Conservation (phyloP, 192 early-diverging fungal genomes). For the Chytriomyces sp. region DNA sequence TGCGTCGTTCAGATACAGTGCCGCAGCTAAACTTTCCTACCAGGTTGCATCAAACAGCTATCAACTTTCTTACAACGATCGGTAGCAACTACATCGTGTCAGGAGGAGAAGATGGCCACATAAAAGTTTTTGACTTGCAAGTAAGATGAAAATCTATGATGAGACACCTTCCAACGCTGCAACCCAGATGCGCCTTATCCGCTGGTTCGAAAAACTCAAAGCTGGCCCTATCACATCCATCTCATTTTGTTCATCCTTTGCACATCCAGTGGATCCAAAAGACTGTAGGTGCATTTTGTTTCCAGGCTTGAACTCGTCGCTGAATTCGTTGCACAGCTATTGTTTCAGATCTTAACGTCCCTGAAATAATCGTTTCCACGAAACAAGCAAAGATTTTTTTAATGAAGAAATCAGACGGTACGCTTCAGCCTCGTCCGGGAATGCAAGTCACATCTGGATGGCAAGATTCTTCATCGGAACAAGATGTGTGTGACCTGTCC, state of each 20-base stretch:
- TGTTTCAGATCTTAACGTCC: slow-evolving; percentile 35
- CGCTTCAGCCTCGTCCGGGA: too few species aligned
- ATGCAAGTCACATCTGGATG: too few species aligned
- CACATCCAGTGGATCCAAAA: neutral
- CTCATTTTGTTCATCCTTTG: slow-evolving; percentile 31
- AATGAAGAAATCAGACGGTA: slow-evolving; percentile 4
- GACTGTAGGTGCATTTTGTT: slow-evolving; percentile 20
- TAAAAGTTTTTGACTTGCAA: slow-evolving; percentile 61
- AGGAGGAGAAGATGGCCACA: slow-evolving; percentile 56
- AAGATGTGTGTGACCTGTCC: neutral
- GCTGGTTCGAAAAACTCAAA: slow-evolving; percentile 52
- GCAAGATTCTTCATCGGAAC: too few species aligned
- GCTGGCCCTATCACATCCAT: slow-evolving; percentile 50
- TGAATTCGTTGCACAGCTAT: slow-evolving; percentile 22
- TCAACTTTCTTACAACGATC: slow-evolving; percentile 43
- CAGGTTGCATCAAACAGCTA: slow-evolving; percentile 51
- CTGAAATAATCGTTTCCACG: slow-evolving; percentile 51
- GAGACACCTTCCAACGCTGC: neutral
- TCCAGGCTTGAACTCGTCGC: neutral
- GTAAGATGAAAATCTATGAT: slow-evolving; percentile 27
- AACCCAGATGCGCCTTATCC: slow-evolving; percentile 47
- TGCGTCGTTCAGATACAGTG: neutral
- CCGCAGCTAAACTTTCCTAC: too few species aligned
- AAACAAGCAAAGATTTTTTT: slow-evolving; percentile 38
- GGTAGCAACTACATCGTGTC: slow-evolving; percentile 52